Percentiles rank a stretch among this genome's conserved stretches.
Conservation (phyloP, 2,329 filamentous ascomycete genomes). For the Nothophaeocryptopus gaeumannii region DNA sequence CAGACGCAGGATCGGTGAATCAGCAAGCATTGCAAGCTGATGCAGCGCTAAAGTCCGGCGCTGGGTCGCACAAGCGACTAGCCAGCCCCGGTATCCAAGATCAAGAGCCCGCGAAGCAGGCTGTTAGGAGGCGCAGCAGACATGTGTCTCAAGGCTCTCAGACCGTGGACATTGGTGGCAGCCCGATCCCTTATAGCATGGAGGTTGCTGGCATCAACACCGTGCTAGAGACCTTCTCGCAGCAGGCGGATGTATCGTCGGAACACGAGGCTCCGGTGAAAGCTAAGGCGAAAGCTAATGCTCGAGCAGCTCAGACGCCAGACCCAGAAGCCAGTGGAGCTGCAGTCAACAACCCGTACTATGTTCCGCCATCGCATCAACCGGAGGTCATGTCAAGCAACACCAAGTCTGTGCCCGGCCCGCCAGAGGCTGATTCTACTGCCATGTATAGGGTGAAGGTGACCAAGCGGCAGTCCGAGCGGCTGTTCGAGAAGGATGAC, state of each 20-base stretch:
- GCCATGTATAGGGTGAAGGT: slow-evolving; percentile 31
- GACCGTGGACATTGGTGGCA: slow-evolving; percentile 31
- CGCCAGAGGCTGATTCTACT: slow-evolving; percentile 41
- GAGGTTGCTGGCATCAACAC: slow-evolving; percentile 22
- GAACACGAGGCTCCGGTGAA: background rate
- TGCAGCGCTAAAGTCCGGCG: background rate
- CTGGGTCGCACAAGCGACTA: background rate
- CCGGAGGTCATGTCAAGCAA: slow-evolving; percentile 38
- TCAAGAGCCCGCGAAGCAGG: slow-evolving; percentile 2
- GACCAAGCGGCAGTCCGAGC: slow-evolving; percentile 6
- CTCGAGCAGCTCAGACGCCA: background rate
- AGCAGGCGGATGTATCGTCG: slow-evolving; percentile 22
- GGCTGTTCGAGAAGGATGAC: slow-evolving; percentile 10
- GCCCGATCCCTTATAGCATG: slow-evolving; percentile 29
- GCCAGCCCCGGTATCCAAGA: background rate
- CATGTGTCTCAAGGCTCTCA: slow-evolving; percentile 26
- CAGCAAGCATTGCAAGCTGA: background rate
- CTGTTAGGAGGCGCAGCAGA: slow-evolving; percentile 8
- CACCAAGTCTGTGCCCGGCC: slow-evolving; percentile 42
- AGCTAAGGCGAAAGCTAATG: background rate
- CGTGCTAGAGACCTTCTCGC: slow-evolving; percentile 29
- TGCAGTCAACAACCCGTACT: background rate
- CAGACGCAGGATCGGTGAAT: background rate
- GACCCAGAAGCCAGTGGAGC: background rate
- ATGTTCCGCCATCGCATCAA: slow-evolving; percentile 15